A percentile compares a stretch with the other conserved stretches of the same genome.
Conservation (phyloP, 202 grass and related monocot species). For the Setaria viridis region DNA sequence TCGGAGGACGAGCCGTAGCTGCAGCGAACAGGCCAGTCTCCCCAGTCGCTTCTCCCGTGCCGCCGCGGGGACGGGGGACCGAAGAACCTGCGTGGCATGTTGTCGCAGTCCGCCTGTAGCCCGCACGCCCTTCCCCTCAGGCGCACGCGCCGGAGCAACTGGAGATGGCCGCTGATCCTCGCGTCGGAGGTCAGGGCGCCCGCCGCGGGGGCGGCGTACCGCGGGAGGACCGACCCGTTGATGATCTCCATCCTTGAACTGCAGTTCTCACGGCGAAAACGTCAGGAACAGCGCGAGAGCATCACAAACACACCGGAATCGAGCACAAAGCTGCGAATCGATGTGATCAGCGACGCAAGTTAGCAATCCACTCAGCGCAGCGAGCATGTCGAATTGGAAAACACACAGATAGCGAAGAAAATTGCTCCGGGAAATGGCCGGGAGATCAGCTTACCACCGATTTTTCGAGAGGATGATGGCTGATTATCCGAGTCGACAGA, state of each 20-base stretch:
- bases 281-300: conserved; percentile 14
- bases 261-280: not conserved
- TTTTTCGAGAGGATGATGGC: not conserved
- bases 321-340: not conserved
- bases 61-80: conserved; percentile 3
- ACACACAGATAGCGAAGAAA: not conserved
- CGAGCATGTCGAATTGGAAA: not conserved
- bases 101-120: conserved; percentile 28
- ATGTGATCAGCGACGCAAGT: not conserved
- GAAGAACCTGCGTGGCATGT: conserved; percentile 44
- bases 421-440: too few relatives aligned
- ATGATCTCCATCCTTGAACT: conserved; percentile 56
- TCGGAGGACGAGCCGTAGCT: conserved; percentile 81
- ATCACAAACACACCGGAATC: not conserved
- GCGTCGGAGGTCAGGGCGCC: conserved; percentile 44
- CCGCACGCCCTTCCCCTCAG: conserved; percentile 32
- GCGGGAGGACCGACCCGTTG: conserved; percentile 54
- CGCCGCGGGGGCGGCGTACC: conserved; percentile 34
- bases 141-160: conserved; percentile 47
- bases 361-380: not conserved
- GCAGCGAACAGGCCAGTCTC: conserved; percentile 54
- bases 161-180: conserved; percentile 46
- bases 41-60: conserved; percentile 28
- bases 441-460: conserved; percentile 35
- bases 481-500: conserved; percentile 14